Percentiles rank a stretch among this genome's conserved stretches.
phyloP scores from a whole-genome alignment of 2,329 filamentous ascomycete species.

The Fusarium nurragi region DNA sequence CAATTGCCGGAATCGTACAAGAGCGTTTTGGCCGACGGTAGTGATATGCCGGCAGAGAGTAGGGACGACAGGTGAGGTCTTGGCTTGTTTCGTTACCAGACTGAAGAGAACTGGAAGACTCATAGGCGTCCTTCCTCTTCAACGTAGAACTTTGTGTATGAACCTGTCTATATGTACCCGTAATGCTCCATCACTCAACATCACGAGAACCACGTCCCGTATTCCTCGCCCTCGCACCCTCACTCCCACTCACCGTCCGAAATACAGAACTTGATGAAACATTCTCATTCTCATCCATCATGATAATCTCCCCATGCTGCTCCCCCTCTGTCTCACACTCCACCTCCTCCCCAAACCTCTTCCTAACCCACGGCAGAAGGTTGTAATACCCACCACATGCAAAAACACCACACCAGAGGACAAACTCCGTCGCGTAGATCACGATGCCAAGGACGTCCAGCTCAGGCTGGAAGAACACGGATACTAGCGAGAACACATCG shows the following conservation, averaged over 20 bases:
- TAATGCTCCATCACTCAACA: constrained; percentile 12
- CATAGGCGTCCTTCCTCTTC: neutral
- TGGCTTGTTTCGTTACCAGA: neutral
- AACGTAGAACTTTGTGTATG: neutral
- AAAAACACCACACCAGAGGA: constrained; percentile 74
- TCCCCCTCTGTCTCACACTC: neutral
- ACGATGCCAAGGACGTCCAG: constrained; percentile 70
- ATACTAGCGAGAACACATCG: constrained; percentile 72
- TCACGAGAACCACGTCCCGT: neutral
- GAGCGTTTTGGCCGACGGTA: neutral
- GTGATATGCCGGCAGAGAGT: too few species aligned
- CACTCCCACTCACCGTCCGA: constrained; percentile 54
- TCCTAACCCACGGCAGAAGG: constrained; percentile 60
- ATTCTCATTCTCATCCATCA: constrained; percentile 54
- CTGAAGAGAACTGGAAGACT: neutral
- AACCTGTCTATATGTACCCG: neutral
- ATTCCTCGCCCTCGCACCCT: constrained; percentile 18
- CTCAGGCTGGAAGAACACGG: constrained; percentile 68
- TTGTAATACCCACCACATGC: constrained; percentile 73
- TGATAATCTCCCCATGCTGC: constrained; percentile 39
- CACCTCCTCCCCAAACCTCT: constrained; percentile 4
- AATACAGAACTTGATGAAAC: constrained; percentile 73
- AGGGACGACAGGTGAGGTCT: neutral
- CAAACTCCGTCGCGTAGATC: constrained; percentile 73
- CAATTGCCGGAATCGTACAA: neutral